Conservation (phyloP, 2,329 filamentous ascomycete genomes). For the Colletotrichum euphorbiae region DNA sequence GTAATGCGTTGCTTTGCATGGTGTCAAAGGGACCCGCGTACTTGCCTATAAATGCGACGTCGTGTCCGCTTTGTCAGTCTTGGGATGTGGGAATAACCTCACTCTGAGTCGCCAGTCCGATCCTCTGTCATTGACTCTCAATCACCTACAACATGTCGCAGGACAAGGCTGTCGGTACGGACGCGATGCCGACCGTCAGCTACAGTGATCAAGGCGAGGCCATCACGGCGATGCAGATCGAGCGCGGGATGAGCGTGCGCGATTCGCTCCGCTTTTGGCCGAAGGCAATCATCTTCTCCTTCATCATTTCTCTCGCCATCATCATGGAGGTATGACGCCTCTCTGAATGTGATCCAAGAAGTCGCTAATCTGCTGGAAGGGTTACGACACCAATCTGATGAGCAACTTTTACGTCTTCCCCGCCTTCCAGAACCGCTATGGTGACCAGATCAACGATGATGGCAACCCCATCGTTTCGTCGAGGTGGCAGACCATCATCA, state of each 20-base stretch:
- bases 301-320: constrained; percentile 44
- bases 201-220: constrained; percentile 22
- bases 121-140: background rate
- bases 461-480: constrained; percentile 59
- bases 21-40: constrained; percentile 15
- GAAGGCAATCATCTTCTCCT: constrained; percentile 40
- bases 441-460: constrained; percentile 50
- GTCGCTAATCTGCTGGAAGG: constrained; percentile 41
- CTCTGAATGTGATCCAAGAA: background rate
- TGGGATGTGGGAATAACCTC: constrained; percentile 32
- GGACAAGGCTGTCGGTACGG: constrained; percentile 31
- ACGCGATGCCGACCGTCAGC: constrained; percentile 32
- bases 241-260: constrained; percentile 42
- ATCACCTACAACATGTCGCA: constrained; percentile 26
- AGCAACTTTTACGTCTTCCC: constrained; percentile 53
- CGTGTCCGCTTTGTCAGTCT: background rate
- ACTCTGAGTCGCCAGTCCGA: background rate
- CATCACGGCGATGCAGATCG: constrained; percentile 39
- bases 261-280: constrained; percentile 42
- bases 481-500: constrained; percentile 63
- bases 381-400: constrained; percentile 52
- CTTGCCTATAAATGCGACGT: constrained; percentile 31
- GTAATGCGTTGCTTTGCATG: background rate
- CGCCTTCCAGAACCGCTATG: constrained; percentile 51
- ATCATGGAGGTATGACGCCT: constrained; percentile 44